Conservation (phyloP, 2,329 filamentous ascomycete species). For the Aureobasidium sp. region DNA sequence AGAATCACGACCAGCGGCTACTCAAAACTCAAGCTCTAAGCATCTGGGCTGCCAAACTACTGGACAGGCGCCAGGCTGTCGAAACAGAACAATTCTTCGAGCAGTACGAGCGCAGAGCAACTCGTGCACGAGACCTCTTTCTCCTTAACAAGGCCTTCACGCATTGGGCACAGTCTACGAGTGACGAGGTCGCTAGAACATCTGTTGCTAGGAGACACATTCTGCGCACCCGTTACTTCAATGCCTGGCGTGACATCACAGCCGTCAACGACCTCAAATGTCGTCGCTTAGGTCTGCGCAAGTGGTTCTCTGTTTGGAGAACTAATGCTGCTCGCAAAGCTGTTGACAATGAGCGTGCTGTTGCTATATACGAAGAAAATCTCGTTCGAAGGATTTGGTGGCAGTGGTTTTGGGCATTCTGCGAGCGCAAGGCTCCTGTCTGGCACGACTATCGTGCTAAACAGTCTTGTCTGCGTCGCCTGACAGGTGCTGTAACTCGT, state of each 20-base stretch:
- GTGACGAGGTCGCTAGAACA: conserved; percentile 57
- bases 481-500: not conserved
- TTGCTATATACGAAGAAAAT: conserved; percentile 25
- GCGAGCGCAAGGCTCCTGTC: conserved; percentile 25
- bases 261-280: conserved; percentile 49
- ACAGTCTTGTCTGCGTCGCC: not conserved
- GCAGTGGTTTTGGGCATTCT: conserved; percentile 30
- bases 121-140: conserved; percentile 55
- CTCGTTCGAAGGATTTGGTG: conserved; percentile 25
- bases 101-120: conserved; percentile 50
- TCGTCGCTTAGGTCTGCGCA: conserved; percentile 42
- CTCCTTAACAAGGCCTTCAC: conserved; percentile 56
- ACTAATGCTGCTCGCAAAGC: conserved; percentile 30
- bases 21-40: conserved; percentile 46
- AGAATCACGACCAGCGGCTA: conserved; percentile 37
- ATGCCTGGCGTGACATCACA: conserved; percentile 59
- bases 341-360: conserved; percentile 26
- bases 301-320: conserved; percentile 48
- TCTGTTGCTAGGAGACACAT: conserved; percentile 62
- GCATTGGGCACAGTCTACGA: conserved; percentile 59
- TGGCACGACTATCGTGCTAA: conserved; percentile 24
- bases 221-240: conserved; percentile 59
- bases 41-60: conserved; percentile 36
- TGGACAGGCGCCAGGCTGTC: conserved; percentile 31
- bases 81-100: conserved; percentile 47